Base-by-base conservation (phyloP, 805 yeast genomes). In the Nakazawaea siamensis region DNA sequence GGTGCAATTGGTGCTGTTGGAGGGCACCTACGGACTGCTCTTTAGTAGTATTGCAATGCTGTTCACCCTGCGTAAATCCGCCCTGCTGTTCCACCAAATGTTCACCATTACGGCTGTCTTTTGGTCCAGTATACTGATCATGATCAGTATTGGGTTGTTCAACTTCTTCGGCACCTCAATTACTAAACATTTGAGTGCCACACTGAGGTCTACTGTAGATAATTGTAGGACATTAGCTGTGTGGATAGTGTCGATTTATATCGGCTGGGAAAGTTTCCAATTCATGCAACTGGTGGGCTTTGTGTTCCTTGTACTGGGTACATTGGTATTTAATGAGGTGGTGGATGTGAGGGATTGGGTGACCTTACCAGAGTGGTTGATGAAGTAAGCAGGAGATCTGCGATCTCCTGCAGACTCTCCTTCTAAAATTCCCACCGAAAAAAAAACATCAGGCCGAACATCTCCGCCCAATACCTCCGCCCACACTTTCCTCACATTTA, bases 251-350 rank as follows among this genome's bases (percentile, higher is more conserved):
- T 83, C 92, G 0, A 58, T 83, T 33, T 34, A 55, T 16, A 48
- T 82, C 43, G 92, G 90, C 3, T 83, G 92, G 94, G 92, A 83
- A 54, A 47, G 63, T 1, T 83, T 81, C 57, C 64, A 64, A 15
- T 46, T 58, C n/a, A 54, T 78, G 34, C 94, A 83, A 52, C 57
- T 76, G 15, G 19, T 69, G 14, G 94, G 92, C 0, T 83, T 83
- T 48, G 57, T 50, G 0, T 47, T 75, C 15, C 58, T 83, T 31
- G 86, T 80, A 5, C 64, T 70, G 40, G 94, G 94, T 9, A 82
- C 92, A 0, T 56, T 83, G 35, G 66, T 80, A 35, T 83, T 80
- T 60, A 83, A 83, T 48, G 82, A 80, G 3, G 81, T 79, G 1
- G 57, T 81, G 27, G 51, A 56, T n/a, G n/a, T n/a, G n/a, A n/a